phyloP scores from a whole-genome alignment of 2,329 filamentous ascomycete species.

The Botrytis tulipae region DNA sequence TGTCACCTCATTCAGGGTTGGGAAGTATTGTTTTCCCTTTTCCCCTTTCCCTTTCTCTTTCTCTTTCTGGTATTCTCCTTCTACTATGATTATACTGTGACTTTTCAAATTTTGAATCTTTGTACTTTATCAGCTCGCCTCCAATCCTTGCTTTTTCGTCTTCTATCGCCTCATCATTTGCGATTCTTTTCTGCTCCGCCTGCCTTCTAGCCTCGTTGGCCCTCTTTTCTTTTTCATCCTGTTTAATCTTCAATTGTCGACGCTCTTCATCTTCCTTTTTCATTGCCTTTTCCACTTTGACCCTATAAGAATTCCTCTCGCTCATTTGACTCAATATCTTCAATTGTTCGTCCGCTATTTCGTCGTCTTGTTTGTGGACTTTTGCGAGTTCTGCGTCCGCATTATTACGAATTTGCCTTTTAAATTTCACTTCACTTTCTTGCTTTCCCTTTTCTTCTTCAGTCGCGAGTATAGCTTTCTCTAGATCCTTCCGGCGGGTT shows the following conservation, averaged over 20 bases:
- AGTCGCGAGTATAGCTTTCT: not conserved
- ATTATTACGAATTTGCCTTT: rapidly evolving
- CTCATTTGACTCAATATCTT: not conserved
- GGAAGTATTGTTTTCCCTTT: not conserved
- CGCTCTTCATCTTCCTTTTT: not conserved
- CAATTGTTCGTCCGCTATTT: not conserved
- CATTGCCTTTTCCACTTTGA: rapidly evolving
- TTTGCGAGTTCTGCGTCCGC: not conserved
- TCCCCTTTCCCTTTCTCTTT: not conserved
- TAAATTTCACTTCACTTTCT: rapidly evolving
- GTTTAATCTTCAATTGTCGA: not conserved
- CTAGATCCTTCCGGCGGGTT: too few species aligned
- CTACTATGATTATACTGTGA: not conserved
- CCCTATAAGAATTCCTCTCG: not conserved
- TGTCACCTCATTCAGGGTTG: not conserved
- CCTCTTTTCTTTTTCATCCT: not conserved
- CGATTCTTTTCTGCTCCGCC: not conserved
- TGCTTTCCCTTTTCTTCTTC: not conserved
- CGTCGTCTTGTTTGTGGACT: rapidly evolving
- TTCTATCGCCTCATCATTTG: not conserved
- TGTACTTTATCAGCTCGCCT: too few species aligned
- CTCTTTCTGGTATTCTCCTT: not conserved
- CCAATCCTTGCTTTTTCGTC: too few species aligned
- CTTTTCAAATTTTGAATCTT: not conserved
- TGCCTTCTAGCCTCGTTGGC: not conserved